These are phyloP conservation scores for Fraxinus angustifolia DNA, from an alignment of 305 asterid species.

Conservation along the genomic window DNA sequence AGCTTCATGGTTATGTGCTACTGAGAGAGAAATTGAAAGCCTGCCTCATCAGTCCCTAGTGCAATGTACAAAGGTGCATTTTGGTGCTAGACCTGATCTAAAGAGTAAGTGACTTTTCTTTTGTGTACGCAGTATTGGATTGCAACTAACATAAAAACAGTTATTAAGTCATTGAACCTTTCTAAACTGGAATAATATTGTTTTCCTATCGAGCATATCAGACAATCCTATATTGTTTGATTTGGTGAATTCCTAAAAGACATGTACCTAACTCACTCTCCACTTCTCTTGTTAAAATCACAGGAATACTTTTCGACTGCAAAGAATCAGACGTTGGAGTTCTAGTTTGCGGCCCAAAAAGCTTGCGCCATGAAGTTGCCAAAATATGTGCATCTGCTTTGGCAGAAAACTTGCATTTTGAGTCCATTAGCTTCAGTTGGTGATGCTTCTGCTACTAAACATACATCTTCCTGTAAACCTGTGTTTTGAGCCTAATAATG, in stretches of 20 bases:
- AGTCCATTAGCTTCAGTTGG: slow-evolving; percentile 38
- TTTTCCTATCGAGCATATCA: neutral
- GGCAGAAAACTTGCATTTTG: slow-evolving; percentile 28
- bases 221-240: neutral
- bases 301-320: slow-evolving; percentile 43
- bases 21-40: slow-evolving; percentile 56
- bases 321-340: slow-evolving; percentile 34
- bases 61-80: slow-evolving; percentile 47
- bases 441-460: slow-evolving; percentile 9
- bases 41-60: slow-evolving; percentile 46
- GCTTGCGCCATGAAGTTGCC: slow-evolving; percentile 35
- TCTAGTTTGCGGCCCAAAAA: slow-evolving; percentile 32
- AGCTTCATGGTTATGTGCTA: slow-evolving; percentile 32
- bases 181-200: no score
- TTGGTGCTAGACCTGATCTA: slow-evolving; percentile 51
- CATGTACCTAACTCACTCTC: neutral
- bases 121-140: no score
- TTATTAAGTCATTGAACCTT: no score
- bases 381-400: slow-evolving; percentile 29
- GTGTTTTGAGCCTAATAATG: no score
- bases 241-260: neutral
- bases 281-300: neutral
- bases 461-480: no score
- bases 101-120: slow-evolving; percentile 40
- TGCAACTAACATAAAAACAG: no score